These are phyloP conservation scores for Lyophyllum semitale DNA, from an alignment of 768 basidiomycete species.

Conservation along the genomic window DNA sequence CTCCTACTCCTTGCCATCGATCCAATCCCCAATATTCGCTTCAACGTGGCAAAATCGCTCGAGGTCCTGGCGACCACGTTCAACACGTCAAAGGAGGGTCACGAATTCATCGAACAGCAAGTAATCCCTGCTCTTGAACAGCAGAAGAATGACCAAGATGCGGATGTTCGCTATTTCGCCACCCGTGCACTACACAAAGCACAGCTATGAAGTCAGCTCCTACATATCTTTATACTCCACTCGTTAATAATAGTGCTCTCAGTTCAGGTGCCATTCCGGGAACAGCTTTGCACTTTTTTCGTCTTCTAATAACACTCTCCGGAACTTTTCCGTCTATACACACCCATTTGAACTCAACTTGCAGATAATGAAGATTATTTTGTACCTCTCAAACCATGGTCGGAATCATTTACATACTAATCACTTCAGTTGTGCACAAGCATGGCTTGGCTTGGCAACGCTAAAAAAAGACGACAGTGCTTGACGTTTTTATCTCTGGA, in stretches of 20 bases:
- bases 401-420: too few species aligned
- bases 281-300: background rate
- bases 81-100: constrained; percentile 65
- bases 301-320: background rate
- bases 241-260: too few species aligned
- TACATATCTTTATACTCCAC: background rate
- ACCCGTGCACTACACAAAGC: constrained; percentile 73
- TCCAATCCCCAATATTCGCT: constrained; percentile 97
- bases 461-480: background rate
- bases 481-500: background rate
- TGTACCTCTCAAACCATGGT: background rate
- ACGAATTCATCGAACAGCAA: constrained; percentile 69
- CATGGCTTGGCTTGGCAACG: background rate
- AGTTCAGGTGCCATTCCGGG: too few species aligned
- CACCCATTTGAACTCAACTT: background rate
- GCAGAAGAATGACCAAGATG: constrained; percentile 86
- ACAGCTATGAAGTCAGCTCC: constrained; percentile 10
- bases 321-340: constrained; percentile 1
- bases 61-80: constrained; percentile 84
- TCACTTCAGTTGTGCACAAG: background rate
- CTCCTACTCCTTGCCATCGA: constrained; percentile 83
- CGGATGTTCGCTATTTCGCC: constrained; percentile 96
- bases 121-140: constrained; percentile 84
- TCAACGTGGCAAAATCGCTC: constrained; percentile 95
- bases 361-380: constrained; percentile 3